Evolutionary conservation across 495 filamentous ascomycete species (phyloP).

Genomic region (Lichenothelia convexa): DNA sequence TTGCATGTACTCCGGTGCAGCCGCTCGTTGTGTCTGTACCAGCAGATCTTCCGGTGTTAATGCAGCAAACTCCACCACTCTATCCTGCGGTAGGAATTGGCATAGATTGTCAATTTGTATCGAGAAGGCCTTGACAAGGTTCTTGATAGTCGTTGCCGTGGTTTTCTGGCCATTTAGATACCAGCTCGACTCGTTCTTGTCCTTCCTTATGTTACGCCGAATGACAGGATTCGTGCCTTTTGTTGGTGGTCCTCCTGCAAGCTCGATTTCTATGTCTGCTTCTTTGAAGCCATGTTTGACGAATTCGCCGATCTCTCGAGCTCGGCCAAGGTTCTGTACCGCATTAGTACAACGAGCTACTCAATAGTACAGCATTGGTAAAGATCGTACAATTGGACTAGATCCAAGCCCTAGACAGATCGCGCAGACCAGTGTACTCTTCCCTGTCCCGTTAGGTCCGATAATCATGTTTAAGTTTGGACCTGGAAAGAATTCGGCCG

Average conservation of each 20-base stretch:
- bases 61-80: constrained; percentile 83
- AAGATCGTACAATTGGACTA: no score
- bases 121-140: constrained; percentile 45
- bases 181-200: constrained; percentile 62
- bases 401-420: constrained; percentile 89
- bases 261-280: constrained; percentile 76
- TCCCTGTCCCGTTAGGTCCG: constrained; percentile 92
- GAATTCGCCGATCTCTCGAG: constrained; percentile 70
- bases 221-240: constrained; percentile 47
- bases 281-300: constrained; percentile 74
- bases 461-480: constrained; percentile 98
- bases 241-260: constrained; percentile 36
- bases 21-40: constrained; percentile 67
- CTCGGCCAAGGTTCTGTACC: constrained; percentile 57
- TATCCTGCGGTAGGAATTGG: constrained; percentile 93
- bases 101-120: constrained; percentile 97
- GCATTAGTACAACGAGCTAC: no score
- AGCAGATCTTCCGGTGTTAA: constrained; percentile 75
- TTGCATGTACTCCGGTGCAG: constrained; percentile 61
- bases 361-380: no score
- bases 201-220: constrained; percentile 53
- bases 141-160: constrained; percentile 38
- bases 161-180: constrained; percentile 44
- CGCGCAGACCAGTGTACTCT: constrained; percentile 92
- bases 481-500: constrained; percentile 73